These are phyloP conservation scores for Alternaria postmessia DNA, from an alignment of 2,329 filamentous ascomycete genomes.

Conservation along the genomic window DNA sequence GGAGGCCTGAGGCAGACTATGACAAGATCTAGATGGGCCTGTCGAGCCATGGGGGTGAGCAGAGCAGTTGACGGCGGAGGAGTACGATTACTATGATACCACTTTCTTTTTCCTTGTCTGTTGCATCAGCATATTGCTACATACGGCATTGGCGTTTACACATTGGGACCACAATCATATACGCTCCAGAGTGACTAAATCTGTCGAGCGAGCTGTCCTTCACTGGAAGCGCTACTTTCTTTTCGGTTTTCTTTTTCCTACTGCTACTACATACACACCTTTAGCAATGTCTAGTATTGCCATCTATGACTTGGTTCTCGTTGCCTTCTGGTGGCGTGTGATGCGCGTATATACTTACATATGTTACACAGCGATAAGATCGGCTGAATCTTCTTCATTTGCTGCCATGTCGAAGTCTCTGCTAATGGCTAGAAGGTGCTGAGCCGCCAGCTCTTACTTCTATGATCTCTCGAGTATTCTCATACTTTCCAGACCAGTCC, in stretches of 20 bases:
- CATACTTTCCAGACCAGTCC: background rate
- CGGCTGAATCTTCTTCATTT: background rate
- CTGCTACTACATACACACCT: background rate
- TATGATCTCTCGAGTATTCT: fast-evolving
- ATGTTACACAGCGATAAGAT: conserved; percentile 17
- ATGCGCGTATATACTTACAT: conserved; percentile 28
- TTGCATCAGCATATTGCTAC: conserved; percentile 15
- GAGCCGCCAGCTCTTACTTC: background rate
- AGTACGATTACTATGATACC: conserved; percentile 42
- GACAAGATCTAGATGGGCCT: conserved; percentile 34
- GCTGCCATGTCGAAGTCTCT: background rate
- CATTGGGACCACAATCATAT: background rate
- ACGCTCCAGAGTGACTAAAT: conserved; percentile 4
- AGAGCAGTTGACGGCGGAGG: background rate
- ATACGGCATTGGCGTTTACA: conserved; percentile 15
- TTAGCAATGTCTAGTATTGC: conserved; percentile 5
- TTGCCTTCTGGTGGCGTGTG: conserved; percentile 6
- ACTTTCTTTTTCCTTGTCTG: conserved; percentile 30
- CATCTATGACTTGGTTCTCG: background rate
- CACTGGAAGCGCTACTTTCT: conserved; percentile 1
- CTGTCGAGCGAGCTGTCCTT: conserved; percentile 14
- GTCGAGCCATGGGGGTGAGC: background rate
- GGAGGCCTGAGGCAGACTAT: conserved; percentile 40
- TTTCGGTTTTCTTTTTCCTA: background rate
- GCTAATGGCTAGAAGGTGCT: background rate